Conservation (phyloP, 495 filamentous ascomycete genomes). For the Neurospora sp. region DNA sequence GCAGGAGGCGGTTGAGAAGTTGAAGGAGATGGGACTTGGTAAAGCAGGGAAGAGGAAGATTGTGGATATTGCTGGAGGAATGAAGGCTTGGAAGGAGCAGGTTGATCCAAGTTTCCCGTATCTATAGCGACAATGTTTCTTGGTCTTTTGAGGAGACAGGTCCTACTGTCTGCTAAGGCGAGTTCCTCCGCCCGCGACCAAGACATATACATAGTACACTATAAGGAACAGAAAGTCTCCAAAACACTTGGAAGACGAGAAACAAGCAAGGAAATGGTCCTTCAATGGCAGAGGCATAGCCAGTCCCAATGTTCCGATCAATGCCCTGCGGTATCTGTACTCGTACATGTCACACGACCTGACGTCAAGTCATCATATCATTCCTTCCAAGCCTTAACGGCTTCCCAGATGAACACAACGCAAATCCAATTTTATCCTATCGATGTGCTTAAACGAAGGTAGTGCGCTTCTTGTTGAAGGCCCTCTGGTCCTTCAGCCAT, state of each 20-base stretch:
- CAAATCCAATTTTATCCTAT: neutral
- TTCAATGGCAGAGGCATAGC: neutral
- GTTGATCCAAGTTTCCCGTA: conserved; percentile 65
- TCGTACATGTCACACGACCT: neutral
- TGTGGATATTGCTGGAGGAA: conserved; percentile 71
- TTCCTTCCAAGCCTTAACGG: neutral
- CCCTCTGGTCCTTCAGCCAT: conserved; percentile 94
- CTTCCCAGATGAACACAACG: neutral
- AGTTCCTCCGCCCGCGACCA: neutral
- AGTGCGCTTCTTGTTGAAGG: conserved; percentile 87
- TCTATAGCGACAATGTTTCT: conserved; percentile 38
- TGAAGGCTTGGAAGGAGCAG: conserved; percentile 72
- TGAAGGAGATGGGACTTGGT: conserved; percentile 60
- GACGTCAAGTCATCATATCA: neutral
- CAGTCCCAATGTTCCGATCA: neutral
- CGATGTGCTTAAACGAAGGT: conserved; percentile 34
- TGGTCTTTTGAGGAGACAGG: neutral
- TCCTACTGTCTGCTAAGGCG: neutral
- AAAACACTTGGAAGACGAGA: neutral
- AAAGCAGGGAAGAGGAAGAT: conserved; percentile 47
- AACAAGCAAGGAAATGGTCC: neutral
- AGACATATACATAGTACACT: neutral
- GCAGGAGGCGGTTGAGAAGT: conserved; percentile 59
- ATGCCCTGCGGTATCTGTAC: neutral
- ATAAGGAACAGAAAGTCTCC: neutral